A percentile compares a stretch with the other conserved stretches of the same genome.
Evolutionary conservation across 257 asterid species (phyloP).

Genomic region (Orobanche coerulescens): DNA sequence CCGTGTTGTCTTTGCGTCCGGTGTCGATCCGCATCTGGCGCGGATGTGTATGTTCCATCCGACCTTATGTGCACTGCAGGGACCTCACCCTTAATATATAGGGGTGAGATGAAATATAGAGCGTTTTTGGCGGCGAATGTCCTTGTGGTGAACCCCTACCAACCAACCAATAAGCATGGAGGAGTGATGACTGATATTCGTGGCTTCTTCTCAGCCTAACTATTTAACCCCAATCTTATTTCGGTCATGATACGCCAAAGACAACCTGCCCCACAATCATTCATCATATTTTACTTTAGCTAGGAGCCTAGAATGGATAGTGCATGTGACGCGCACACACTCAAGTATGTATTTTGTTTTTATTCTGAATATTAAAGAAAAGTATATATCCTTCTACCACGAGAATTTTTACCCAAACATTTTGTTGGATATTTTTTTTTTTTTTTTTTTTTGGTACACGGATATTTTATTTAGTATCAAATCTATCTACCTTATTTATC

Average conservation of each 20-base stretch:
- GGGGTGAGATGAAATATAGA: conserved; percentile 1
- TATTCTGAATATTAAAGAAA: too few species aligned
- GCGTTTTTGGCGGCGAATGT: conserved; percentile 31
- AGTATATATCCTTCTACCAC: too few species aligned
- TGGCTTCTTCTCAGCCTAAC: conserved; percentile 34
- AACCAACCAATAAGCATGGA: conserved; percentile 45
- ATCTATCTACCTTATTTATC: too few species aligned
- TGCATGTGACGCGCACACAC: too few species aligned
- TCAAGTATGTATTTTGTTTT: too few species aligned
- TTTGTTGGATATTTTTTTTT: too few species aligned
- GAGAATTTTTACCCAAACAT: too few species aligned
- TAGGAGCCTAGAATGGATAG: background rate
- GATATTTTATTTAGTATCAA: too few species aligned
- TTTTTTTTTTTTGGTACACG: too few species aligned
- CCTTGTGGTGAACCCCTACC: conserved; percentile 33
- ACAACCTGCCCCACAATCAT: conserved; percentile 41
- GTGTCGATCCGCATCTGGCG: conserved; percentile 24
- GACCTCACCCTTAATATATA: background rate
- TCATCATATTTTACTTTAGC: background rate
- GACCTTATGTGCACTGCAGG: background rate
- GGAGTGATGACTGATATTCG: conserved; percentile 22
- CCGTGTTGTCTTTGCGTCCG: too few species aligned
- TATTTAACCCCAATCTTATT: conserved; percentile 24
- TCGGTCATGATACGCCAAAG: conserved; percentile 45
- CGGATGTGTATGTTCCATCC: background rate